phyloP scores from a whole-genome alignment of 345 rosid genomes.

The Rhizophora apiculata region DNA sequence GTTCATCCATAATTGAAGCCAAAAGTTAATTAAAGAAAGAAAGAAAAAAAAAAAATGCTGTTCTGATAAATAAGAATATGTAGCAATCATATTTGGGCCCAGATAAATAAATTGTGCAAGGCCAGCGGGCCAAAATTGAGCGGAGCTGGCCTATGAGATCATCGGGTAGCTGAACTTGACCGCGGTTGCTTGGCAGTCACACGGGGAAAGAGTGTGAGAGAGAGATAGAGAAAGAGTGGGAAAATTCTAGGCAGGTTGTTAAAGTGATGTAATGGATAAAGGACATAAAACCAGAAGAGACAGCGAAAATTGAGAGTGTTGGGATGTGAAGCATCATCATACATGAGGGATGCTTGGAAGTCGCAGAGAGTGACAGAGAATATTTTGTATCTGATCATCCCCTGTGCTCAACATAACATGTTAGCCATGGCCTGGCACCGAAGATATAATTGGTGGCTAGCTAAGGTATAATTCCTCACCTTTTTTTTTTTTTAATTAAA shows the following conservation, averaged over 20 bases:
- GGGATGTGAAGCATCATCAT: no score
- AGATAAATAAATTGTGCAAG: not conserved
- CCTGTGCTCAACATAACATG: no score
- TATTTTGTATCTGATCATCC: no score
- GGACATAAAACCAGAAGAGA: no score
- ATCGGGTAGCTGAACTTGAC: conserved; percentile 17
- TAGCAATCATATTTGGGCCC: not conserved
- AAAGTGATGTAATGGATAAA: no score
- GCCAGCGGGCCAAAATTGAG: not conserved
- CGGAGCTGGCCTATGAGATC: conserved; percentile 17
- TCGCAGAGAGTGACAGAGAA: no score
- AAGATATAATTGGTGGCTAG: no score
- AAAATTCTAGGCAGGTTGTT: not conserved
- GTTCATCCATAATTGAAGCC: conserved; percentile 23
- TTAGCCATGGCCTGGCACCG: no score
- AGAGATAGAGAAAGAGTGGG: not conserved
- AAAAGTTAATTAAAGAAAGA: not conserved
- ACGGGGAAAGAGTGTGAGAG: not conserved
- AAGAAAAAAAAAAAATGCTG: not conserved
- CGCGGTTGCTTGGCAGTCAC: not conserved
- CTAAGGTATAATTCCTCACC: no score
- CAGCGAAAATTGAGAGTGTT: no score
- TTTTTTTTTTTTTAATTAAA: no score
- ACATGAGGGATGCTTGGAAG: no score
- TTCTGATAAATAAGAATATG: not conserved